Evolutionary conservation across 1,284 basidiomycete genomes (phyloP).

Genomic region (Cryptococcus wingfieldii): DNA sequence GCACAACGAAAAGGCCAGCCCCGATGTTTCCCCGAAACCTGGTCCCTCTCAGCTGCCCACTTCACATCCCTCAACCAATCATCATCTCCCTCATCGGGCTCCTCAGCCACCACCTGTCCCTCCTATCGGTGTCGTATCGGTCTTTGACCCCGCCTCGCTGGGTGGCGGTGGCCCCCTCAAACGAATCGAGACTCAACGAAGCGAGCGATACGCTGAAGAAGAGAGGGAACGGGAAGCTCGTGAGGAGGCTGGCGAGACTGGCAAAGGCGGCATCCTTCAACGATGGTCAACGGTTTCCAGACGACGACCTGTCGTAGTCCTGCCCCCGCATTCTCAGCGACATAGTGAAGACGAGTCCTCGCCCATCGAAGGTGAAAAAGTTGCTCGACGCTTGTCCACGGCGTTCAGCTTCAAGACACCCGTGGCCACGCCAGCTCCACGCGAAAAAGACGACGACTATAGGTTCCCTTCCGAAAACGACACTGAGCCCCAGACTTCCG

Average conservation of each 20-base stretch:
- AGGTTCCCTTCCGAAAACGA: not conserved
- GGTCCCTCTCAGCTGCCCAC: not conserved
- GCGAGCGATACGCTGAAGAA: slow-evolving; percentile 21
- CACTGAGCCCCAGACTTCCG: not conserved
- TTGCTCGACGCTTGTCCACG: not conserved
- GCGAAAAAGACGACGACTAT: not conserved
- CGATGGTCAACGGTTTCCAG: not conserved
- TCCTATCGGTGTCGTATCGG: slow-evolving; percentile 26
- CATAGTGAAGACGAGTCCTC: slow-evolving; percentile 3
- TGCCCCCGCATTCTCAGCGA: slow-evolving; percentile 3
- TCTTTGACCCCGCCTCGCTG: slow-evolving; percentile 34
- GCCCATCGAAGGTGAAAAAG: not conserved
- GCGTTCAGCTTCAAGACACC: not conserved
- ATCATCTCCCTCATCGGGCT: not conserved
- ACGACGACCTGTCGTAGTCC: not conserved
- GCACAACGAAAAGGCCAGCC: not conserved
- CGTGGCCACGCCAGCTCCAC: not conserved
- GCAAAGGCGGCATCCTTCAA: not conserved
- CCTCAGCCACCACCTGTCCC: slow-evolving; percentile 7
- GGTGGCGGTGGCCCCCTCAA: slow-evolving; percentile 37
- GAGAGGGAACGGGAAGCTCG: slow-evolving; percentile 13
- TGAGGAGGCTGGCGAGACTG: slow-evolving; percentile 1
- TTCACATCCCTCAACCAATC: not conserved
- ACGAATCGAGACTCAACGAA: slow-evolving; percentile 31
- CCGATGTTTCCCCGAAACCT: not conserved